Evolutionary conservation across 2,329 filamentous ascomycete species (phyloP).

Genomic region (Apiospora rasikravindrae): DNA sequence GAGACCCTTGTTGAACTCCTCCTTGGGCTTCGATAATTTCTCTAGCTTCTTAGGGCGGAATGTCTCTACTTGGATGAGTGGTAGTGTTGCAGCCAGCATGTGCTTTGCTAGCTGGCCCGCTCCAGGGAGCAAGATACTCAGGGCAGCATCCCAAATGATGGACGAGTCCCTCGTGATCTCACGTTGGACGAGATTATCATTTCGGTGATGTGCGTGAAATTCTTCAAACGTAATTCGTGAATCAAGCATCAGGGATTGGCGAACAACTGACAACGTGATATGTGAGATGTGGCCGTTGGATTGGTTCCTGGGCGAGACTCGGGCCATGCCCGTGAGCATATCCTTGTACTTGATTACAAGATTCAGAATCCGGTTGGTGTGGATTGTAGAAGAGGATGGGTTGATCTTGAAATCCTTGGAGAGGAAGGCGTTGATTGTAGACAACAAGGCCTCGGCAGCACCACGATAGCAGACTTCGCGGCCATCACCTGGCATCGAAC

Average conservation of each 20-base stretch:
- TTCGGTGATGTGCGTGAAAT: slow-evolving; percentile 62
- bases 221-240: slow-evolving; percentile 73
- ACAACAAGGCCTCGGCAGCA: slow-evolving; percentile 64
- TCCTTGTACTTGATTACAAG: slow-evolving; percentile 66
- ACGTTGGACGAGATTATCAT: slow-evolving; percentile 64
- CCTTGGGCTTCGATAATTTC: slow-evolving; percentile 51
- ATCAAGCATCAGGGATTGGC: slow-evolving; percentile 71
- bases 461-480: slow-evolving; percentile 67
- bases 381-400: slow-evolving; percentile 61
- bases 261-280: slow-evolving; percentile 68
- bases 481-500: slow-evolving; percentile 59
- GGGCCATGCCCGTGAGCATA: slow-evolving; percentile 62
- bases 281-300: slow-evolving; percentile 58
- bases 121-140: slow-evolving; percentile 69
- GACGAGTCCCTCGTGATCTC: slow-evolving; percentile 73
- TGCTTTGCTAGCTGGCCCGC: slow-evolving; percentile 76
- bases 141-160: slow-evolving; percentile 78
- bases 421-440: slow-evolving; percentile 62
- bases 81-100: slow-evolving; percentile 72
- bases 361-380: slow-evolving; percentile 69
- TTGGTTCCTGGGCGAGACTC: slow-evolving; percentile 50
- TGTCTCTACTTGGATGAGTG: slow-evolving; percentile 76
- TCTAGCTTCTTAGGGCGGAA: slow-evolving; percentile 63
- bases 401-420: slow-evolving; percentile 50
- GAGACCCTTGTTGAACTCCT: slow-evolving; percentile 80